Evolutionary conservation across 441 rosid genomes (phyloP).

Genomic region (Raphanus hybrid): DNA sequence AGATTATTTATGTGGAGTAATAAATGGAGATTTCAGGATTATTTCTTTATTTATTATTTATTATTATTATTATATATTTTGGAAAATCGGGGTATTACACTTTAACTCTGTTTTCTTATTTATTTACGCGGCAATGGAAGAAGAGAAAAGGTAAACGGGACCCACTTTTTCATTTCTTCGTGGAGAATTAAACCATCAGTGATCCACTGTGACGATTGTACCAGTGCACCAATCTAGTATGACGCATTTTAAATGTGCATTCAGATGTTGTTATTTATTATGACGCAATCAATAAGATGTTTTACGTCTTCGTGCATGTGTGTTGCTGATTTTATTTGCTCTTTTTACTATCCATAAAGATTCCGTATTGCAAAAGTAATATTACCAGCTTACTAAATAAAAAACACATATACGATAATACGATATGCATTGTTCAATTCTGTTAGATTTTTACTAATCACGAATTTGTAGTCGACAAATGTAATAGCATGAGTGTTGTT

Average conservation of each 20-base stretch:
- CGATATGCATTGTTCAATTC: not conserved
- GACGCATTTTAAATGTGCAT: not conserved
- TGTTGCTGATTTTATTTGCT: constrained; percentile 16
- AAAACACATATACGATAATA: not conserved
- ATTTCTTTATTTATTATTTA: too few relatives aligned
- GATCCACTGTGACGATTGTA: constrained; percentile 17
- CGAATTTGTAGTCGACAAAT: not conserved
- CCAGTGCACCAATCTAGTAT: not conserved
- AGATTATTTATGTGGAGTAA: too few relatives aligned
- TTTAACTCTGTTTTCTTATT: constrained; percentile 19
- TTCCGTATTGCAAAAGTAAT: constrained; percentile 1
- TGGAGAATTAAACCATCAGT: constrained; percentile 35
- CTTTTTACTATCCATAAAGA: constrained; percentile 19
- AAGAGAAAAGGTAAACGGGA: not conserved
- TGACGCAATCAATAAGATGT: constrained; percentile 12
- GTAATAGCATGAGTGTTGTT: too few relatives aligned
- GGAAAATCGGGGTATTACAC: too few relatives aligned
- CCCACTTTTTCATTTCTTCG: constrained; percentile 31
- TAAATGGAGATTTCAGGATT: too few relatives aligned
- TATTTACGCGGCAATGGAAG: not conserved
- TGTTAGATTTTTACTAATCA: not conserved
- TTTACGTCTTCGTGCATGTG: constrained; percentile 15
- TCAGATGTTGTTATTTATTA: not conserved
- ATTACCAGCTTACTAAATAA: not conserved
- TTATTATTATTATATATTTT: too few relatives aligned